phyloP scores from a whole-genome alignment of 768 basidiomycete genomes.

The Grammothele lineata region DNA sequence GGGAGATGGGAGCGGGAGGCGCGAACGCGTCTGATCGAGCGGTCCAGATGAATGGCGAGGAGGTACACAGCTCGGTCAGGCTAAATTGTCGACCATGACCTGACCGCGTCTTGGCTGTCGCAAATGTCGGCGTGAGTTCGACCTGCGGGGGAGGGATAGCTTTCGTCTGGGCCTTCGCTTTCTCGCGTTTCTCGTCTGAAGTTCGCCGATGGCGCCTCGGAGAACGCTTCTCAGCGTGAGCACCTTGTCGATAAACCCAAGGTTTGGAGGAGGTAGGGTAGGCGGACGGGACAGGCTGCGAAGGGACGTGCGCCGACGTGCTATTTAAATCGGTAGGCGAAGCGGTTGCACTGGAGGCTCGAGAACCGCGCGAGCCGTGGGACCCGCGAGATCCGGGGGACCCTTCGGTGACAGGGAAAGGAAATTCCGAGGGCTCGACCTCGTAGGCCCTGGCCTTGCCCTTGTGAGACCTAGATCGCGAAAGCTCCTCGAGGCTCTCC shows the following conservation, averaged over 20 bases:
- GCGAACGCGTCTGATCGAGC: slow-evolving; percentile 10
- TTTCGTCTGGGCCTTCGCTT: not conserved
- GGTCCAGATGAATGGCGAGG: slow-evolving; percentile 17
- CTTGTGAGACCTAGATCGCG: not conserved
- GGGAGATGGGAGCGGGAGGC: slow-evolving; percentile 9
- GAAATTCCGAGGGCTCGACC: slow-evolving; percentile 17
- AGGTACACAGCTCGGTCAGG: slow-evolving; percentile 21
- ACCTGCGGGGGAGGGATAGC: not conserved
- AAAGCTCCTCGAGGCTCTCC: slow-evolving; percentile 1
- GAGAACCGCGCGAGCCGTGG: slow-evolving; percentile 3
- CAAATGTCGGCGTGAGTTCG: slow-evolving; percentile 5
- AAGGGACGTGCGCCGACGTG: too few relatives aligned
- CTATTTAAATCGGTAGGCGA: too few relatives aligned
- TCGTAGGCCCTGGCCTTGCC: slow-evolving; percentile 6
- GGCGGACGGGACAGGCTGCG: too few relatives aligned
- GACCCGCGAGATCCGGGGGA: not conserved
- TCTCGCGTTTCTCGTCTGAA: not conserved
- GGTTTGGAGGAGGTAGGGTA: too few relatives aligned
- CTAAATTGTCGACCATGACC: slow-evolving; percentile 12
- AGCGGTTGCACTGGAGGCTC: slow-evolving; percentile 8
- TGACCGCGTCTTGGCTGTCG: slow-evolving; percentile 2
- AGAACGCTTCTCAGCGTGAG: not conserved
- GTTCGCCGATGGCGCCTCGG: not conserved
- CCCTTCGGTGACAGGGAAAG: slow-evolving; percentile 16
- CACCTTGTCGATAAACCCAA: not conserved